phyloP scores from a whole-genome alignment of 2,329 filamentous ascomycete species.

The Ceratocystis diversiconidia region DNA sequence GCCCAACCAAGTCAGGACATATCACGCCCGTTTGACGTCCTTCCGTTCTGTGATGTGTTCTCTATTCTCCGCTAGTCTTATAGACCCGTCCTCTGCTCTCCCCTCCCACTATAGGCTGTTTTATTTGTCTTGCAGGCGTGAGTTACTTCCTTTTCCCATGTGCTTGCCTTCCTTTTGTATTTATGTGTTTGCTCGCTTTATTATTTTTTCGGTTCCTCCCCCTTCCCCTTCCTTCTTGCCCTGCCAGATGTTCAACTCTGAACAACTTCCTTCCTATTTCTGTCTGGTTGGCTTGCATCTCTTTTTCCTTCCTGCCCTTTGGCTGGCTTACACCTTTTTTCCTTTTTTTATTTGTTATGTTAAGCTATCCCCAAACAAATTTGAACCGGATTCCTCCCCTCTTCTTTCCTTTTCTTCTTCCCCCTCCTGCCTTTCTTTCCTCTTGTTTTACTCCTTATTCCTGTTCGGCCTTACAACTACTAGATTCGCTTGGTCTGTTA shows the following conservation, averaged over 20 bases:
- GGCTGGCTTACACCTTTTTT: not conserved
- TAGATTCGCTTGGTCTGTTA: not conserved
- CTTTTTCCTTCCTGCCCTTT: not conserved
- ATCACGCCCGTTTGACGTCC: not conserved
- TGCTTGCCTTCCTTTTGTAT: not conserved
- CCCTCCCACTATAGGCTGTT: not conserved
- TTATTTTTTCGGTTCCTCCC: not conserved
- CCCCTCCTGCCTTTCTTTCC: not conserved
- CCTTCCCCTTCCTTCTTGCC: slow-evolving; percentile 1
- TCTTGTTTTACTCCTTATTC: not conserved
- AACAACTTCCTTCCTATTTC: not conserved
- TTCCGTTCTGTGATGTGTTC: not conserved
- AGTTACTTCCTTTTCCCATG: not conserved
- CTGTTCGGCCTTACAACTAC: not conserved
- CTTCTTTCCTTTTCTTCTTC: not conserved
- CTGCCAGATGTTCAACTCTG: not conserved
- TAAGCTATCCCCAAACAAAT: not conserved
- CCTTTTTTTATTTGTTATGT: not conserved
- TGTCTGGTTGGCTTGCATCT: not conserved
- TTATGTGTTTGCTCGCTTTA: not conserved
- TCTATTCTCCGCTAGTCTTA: not conserved
- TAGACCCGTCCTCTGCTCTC: not conserved
- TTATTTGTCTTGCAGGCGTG: not conserved
- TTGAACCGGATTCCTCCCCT: not conserved
- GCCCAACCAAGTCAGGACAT: not conserved